A percentile compares a stretch with the other conserved stretches of the same genome.
These are phyloP conservation scores for Hibiscus trionum DNA, from an alignment of 345 rosid genomes.

Conservation along the genomic window DNA sequence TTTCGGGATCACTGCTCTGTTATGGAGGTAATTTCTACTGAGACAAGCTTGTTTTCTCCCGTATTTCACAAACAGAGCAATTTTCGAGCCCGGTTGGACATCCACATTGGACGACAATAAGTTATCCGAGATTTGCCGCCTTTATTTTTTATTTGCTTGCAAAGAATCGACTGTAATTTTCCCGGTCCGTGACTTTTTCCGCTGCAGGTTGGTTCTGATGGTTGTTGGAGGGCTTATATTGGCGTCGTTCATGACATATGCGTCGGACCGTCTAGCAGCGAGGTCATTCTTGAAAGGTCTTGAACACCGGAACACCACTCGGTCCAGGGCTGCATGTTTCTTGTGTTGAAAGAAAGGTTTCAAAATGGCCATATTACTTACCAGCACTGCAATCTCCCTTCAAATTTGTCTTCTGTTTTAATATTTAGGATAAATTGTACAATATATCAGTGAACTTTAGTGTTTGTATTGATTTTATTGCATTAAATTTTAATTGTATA, in stretches of 20 bases:
- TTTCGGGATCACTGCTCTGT: slow-evolving; percentile 77
- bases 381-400: background rate
- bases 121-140: background rate
- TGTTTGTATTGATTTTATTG: too few relatives aligned
- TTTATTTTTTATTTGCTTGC: background rate
- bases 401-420: background rate
- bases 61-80: too few relatives aligned
- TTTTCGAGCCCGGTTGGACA: too few relatives aligned
- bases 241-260: background rate
- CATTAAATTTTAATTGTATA: too few relatives aligned
- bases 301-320: background rate
- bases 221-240: background rate
- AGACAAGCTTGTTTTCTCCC: background rate
- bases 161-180: background rate
- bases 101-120: background rate
- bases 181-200: background rate
- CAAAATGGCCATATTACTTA: background rate
- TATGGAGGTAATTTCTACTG: slow-evolving; percentile 42
- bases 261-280: background rate
- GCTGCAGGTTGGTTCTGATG: background rate
- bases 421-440: too few relatives aligned
- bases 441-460: background rate
- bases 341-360: background rate
- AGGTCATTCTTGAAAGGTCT: background rate
- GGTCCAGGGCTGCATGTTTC: background rate